Percentiles rank a stretch among this genome's conserved stretches.
phyloP scores from a whole-genome alignment of 1,284 basidiomycete species.

The Sanghuangporus baumii region DNA sequence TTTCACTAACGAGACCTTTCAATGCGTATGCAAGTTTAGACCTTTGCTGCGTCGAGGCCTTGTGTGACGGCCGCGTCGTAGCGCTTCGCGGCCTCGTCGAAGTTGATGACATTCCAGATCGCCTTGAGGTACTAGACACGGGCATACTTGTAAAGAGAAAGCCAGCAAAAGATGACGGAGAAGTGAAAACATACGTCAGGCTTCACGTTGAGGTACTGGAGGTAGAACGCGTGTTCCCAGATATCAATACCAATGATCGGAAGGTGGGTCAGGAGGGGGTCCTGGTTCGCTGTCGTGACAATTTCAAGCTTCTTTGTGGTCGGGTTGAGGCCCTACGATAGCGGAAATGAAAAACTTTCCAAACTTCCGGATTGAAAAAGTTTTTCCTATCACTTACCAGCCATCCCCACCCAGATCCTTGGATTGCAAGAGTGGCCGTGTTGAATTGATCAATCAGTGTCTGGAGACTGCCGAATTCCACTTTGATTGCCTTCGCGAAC shows the following conservation, averaged over 20 bases:
- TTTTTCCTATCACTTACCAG: slow-evolving; percentile 46
- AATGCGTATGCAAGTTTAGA: background rate
- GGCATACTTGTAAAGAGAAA: background rate
- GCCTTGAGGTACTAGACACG: slow-evolving; percentile 60
- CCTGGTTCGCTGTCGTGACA: slow-evolving; percentile 82
- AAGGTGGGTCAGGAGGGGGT: slow-evolving; percentile 71
- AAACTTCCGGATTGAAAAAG: background rate
- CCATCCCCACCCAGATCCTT: slow-evolving; percentile 95
- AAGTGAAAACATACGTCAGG: slow-evolving; percentile 42
- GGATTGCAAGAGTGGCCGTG: slow-evolving; percentile 74
- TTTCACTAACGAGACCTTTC: background rate
- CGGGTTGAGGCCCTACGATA: slow-evolving; percentile 56
- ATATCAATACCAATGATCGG: slow-evolving; percentile 88
- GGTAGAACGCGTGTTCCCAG: slow-evolving; percentile 81
- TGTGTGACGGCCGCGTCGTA: slow-evolving; percentile 40
- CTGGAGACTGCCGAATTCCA: slow-evolving; percentile 68
- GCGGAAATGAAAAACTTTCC: background rate
- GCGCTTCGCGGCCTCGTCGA: slow-evolving; percentile 71
- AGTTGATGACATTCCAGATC: slow-evolving; percentile 83
- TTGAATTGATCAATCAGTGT: slow-evolving; percentile 66
- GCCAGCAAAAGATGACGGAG: slow-evolving; percentile 1
- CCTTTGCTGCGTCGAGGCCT: slow-evolving; percentile 11
- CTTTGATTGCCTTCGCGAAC: slow-evolving; percentile 64
- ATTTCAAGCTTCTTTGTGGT: slow-evolving; percentile 64
- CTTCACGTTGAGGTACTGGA: slow-evolving; percentile 77